Conservation (phyloP, 805 yeast genomes). For the Saccharomycopsis sp. region DNA sequence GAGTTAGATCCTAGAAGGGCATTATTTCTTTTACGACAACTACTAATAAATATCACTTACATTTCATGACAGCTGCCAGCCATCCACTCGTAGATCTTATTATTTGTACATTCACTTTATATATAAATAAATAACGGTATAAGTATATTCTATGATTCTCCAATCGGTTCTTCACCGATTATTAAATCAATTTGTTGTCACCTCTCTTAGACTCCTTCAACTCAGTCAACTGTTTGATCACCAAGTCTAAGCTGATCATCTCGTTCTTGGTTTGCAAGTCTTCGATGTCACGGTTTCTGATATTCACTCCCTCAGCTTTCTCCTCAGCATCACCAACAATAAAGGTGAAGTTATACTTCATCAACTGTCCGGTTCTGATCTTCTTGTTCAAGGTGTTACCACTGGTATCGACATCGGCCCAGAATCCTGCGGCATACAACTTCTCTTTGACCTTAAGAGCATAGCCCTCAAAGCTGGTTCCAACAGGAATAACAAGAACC, state of each 20-base stretch:
- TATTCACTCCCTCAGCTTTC: constrained; percentile 72
- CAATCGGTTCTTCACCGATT: not conserved
- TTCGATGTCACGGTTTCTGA: constrained; percentile 92
- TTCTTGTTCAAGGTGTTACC: constrained; percentile 98
- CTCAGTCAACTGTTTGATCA: constrained; percentile 57
- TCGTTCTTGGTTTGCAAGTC: constrained; percentile 92
- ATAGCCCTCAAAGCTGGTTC: constrained; percentile 85
- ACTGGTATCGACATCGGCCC: constrained; percentile 85
- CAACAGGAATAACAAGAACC: constrained; percentile 92
- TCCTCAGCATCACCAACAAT: constrained; percentile 96
- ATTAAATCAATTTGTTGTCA: constrained; percentile 41
- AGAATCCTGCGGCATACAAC: constrained; percentile 63
- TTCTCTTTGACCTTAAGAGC: constrained; percentile 74
- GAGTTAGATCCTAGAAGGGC: no score
- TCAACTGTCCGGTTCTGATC: constrained; percentile 93
- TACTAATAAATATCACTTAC: no score
- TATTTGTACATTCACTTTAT: no score
- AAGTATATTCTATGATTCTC: not conserved
- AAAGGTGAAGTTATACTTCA: constrained; percentile 91
- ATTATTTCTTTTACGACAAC: no score
- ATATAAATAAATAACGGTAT: no score
- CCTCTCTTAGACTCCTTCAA: constrained; percentile 70
- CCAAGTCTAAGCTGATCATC: constrained; percentile 65
- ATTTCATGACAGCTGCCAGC: no score
- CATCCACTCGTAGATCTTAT: no score